Percentiles rank a stretch among this genome's conserved stretches.
These are phyloP conservation scores for Cyberlindnera bimundalis DNA, from an alignment of 805 yeast species.

Conservation along the genomic window DNA sequence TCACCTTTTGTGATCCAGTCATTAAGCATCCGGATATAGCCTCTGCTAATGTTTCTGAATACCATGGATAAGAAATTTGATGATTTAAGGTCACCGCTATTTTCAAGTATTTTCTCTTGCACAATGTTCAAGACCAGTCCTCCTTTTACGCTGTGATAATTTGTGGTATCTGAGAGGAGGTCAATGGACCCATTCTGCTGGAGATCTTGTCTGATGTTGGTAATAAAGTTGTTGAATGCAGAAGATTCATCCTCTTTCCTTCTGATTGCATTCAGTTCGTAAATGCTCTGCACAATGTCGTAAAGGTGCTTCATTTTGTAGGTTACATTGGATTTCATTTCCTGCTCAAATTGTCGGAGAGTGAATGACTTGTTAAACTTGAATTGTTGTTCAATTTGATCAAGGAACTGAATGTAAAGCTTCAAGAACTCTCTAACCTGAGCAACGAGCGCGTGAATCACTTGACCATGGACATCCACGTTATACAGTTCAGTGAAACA, in stretches of 20 bases:
- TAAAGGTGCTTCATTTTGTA: slow-evolving; percentile 52
- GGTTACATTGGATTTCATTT: slow-evolving; percentile 35
- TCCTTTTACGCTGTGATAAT: slow-evolving; percentile 65
- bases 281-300: slow-evolving; percentile 52
- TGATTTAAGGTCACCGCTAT: slow-evolving; percentile 63
- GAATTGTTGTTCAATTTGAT: slow-evolving; percentile 52
- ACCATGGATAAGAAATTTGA: slow-evolving; percentile 48
- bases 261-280: slow-evolving; percentile 41
- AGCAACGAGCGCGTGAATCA: slow-evolving; percentile 68
- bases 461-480: slow-evolving; percentile 56
- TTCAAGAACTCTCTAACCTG: slow-evolving; percentile 47
- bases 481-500: slow-evolving; percentile 62
- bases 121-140: slow-evolving; percentile 66
- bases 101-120: slow-evolving; percentile 50
- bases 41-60: slow-evolving; percentile 54
- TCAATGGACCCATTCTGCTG: slow-evolving; percentile 45
- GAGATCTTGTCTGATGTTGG: slow-evolving; percentile 36
- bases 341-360: slow-evolving; percentile 55
- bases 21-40: slow-evolving; percentile 66
- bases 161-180: slow-evolving; percentile 47
- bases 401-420: slow-evolving; percentile 33
- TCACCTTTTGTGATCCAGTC: slow-evolving; percentile 77
- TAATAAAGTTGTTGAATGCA: slow-evolving; percentile 42
- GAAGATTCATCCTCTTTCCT: slow-evolving; percentile 28
- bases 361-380: slow-evolving; percentile 48